Evolutionary conservation across 805 yeast genomes (phyloP).

Genomic region (Myxozyma nipponensis): DNA sequence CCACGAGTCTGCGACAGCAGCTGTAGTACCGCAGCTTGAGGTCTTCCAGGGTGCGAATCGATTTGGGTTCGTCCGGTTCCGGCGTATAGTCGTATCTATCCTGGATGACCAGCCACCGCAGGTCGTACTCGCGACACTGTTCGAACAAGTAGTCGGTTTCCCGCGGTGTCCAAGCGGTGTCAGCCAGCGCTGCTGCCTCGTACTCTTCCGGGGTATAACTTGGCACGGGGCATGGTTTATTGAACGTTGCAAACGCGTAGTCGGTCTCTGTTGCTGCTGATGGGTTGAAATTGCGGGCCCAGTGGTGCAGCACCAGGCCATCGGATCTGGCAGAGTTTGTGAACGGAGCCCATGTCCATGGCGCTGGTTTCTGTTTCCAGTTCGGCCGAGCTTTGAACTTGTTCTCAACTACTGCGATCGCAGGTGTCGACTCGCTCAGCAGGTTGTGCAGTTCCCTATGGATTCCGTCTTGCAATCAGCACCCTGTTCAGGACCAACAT

Average conservation of each 20-base stretch:
- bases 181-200: slow-evolving; percentile 35
- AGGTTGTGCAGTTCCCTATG: slow-evolving; percentile 84
- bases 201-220: slow-evolving; percentile 61
- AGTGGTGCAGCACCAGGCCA: slow-evolving; percentile 61
- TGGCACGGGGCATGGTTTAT: slow-evolving; percentile 67
- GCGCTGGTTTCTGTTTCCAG: slow-evolving; percentile 60
- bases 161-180: slow-evolving; percentile 61
- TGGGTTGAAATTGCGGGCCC: slow-evolving; percentile 93
- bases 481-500: no score
- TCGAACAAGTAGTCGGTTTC: slow-evolving; percentile 80
- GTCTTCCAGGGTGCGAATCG: slow-evolving; percentile 62
- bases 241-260: slow-evolving; percentile 71
- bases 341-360: slow-evolving; percentile 75
- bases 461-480: slow-evolving; percentile 52
- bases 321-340: slow-evolving; percentile 51
- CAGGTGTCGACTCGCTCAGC: slow-evolving; percentile 89
- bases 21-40: slow-evolving; percentile 76
- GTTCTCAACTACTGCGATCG: slow-evolving; percentile 54
- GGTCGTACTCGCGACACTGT: slow-evolving; percentile 49
- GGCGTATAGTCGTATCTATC: slow-evolving; percentile 51
- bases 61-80: slow-evolving; percentile 19
- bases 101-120: slow-evolving; percentile 64
- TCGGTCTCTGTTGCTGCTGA: slow-evolving; percentile 41
- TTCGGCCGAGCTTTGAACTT: slow-evolving; percentile 64
- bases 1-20: slow-evolving; percentile 56